Conservation (phyloP, 768 basidiomycete species). For the Pleurotus djamor region DNA sequence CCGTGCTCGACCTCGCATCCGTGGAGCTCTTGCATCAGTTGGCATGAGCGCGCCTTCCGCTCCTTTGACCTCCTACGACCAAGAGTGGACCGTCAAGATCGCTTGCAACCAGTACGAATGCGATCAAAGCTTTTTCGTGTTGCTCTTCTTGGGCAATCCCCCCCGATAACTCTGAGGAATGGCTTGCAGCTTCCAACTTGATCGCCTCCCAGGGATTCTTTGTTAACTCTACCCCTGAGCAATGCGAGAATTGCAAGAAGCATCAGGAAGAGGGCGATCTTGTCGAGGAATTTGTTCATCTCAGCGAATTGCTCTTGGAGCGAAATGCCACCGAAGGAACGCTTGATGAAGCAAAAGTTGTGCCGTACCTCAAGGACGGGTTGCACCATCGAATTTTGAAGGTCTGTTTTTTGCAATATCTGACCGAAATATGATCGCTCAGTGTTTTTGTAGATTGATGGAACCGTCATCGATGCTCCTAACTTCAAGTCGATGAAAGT, state of each 20-base stretch:
- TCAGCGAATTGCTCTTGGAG: slow-evolving; percentile 30
- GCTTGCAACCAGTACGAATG: slow-evolving; percentile 40
- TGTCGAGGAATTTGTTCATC: slow-evolving; percentile 43
- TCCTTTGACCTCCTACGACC: slow-evolving; percentile 2
- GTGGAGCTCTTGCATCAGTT: background rate
- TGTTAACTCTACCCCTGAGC: slow-evolving; percentile 26
- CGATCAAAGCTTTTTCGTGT: slow-evolving; percentile 38
- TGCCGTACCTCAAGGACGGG: slow-evolving; percentile 35
- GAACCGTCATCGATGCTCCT: background rate
- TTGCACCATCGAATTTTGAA: slow-evolving; percentile 41
- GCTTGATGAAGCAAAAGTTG: slow-evolving; percentile 33
- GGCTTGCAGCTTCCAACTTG: slow-evolving; percentile 30
- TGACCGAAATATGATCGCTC: background rate
- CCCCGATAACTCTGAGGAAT: slow-evolving; percentile 31
- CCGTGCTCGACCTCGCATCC: background rate
- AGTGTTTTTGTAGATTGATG: background rate
- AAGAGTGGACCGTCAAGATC: slow-evolving; percentile 43
- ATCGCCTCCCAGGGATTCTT: slow-evolving; percentile 46
- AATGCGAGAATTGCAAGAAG: slow-evolving; percentile 37
- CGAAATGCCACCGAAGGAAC: slow-evolving; percentile 23
- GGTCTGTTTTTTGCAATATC: slow-evolving; percentile 18
- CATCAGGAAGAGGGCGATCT: slow-evolving; percentile 18
- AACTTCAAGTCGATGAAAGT: background rate
- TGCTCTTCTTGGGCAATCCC: slow-evolving; percentile 44
- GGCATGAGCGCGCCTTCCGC: slow-evolving; percentile 1